Evolutionary conservation across 345 rosid genomes (phyloP), one percentile per base, ranked within the genome.

Genomic region (Acer campestre): DNA sequence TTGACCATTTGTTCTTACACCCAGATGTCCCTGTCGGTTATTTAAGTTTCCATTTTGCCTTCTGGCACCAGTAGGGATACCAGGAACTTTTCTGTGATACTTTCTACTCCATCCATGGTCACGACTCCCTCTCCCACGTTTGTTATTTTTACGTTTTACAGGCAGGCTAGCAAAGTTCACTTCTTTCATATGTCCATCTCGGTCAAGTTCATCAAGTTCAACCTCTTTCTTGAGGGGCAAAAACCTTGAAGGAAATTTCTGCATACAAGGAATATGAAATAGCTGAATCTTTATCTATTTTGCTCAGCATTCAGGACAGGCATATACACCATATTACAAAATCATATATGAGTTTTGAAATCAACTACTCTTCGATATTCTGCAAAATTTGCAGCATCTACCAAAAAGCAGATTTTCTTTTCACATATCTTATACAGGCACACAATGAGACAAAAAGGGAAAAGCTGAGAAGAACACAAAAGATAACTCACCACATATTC

Each of bases 171-270:
- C 71, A 23, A 78, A 84, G 81, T 79, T 80, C 49, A 84, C 90
- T 59, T 81, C 84, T 77, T 82, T 86, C 42, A 65, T 51, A 53
- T 68, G 49, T 22, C 73, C 81, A 11, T 77, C 82, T 75, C 76
- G 91, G 48, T 82, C 84, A 55, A 70, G 70, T 80, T 84, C 97
- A 70, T 80, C 84, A 4, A 81, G 68, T 29, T 76, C 86, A 48
- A 72, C 78, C 77, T 89, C 89, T 79, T 89, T 84, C 87, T 91
- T 88, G 48, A 77, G 31, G 10, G 81, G 85, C 14, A 85, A 74
- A 73, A 73, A 80, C 70, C 86, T 87, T 63, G 83, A 84, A 75
- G 89, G 84, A 78, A 85, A 87, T 77, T 84, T 89, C 99, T 92
- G 94, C 76, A 84, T 22, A 80, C 13, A 29, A 62, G 31, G 72